Conservation (phyloP, 2,329 filamentous ascomycete genomes). For the Penicillium sp. region DNA sequence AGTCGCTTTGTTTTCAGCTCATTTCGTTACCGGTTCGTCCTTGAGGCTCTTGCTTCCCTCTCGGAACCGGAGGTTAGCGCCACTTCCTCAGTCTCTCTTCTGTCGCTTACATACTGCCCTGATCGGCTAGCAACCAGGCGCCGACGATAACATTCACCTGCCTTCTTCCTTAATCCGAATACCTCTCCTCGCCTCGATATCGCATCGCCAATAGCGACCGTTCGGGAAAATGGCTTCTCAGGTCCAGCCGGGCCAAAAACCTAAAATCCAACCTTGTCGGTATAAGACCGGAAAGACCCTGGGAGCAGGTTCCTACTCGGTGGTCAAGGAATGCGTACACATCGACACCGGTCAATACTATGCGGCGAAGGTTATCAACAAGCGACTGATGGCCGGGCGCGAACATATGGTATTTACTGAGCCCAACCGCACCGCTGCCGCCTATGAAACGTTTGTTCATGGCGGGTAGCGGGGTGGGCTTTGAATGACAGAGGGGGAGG, state of each 20-base stretch:
- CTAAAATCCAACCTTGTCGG: constrained; percentile 88
- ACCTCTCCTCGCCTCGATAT: background rate
- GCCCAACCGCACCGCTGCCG: background rate
- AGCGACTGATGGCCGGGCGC: constrained; percentile 92
- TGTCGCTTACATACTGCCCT: background rate
- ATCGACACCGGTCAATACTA: constrained; percentile 98
- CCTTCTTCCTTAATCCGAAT: background rate
- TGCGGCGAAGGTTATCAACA: constrained; percentile 99
- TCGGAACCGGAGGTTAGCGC: background rate
- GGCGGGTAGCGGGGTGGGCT: background rate
- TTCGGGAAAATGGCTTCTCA: constrained; percentile 37
- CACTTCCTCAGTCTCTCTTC: background rate
- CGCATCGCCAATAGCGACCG: background rate
- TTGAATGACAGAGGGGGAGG: constrained; percentile 17
- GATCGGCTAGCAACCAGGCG: background rate
- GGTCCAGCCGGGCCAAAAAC: constrained; percentile 40
- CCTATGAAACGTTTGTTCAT: constrained; percentile 1
- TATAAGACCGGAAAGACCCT: constrained; percentile 99
- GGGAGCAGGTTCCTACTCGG: constrained; percentile 94
- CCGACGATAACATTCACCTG: background rate
- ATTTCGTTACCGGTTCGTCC: background rate
- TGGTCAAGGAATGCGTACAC: constrained; percentile 98
- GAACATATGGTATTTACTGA: constrained; percentile 83
- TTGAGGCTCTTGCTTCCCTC: background rate
- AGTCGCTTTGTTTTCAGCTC: background rate